phyloP scores from a whole-genome alignment of 208 protist genomes.

The Crithidia bombi region DNA sequence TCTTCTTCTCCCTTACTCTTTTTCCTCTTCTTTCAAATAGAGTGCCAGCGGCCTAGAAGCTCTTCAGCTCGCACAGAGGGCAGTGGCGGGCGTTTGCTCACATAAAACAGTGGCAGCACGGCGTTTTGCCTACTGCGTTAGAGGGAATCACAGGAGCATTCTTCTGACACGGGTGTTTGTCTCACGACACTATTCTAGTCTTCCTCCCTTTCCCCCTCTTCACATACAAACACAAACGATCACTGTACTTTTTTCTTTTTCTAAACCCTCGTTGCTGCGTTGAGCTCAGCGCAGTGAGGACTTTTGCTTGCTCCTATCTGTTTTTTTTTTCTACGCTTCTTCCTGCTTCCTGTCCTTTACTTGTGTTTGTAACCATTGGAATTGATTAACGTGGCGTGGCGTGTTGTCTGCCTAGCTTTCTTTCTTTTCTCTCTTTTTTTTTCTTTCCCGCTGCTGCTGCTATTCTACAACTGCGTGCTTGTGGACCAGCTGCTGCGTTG shows the following conservation, averaged over 20 bases:
- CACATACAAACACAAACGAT: no score
- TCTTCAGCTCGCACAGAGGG: constrained; percentile 6
- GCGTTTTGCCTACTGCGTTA: no score
- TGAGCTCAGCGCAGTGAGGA: no score
- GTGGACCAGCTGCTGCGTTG: constrained; percentile 9
- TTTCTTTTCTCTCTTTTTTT: constrained; percentile 20
- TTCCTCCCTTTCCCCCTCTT: no score
- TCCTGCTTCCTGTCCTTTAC: no score
- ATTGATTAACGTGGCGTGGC: not conserved
- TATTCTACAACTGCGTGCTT: not conserved
- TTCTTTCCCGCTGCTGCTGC: not conserved
- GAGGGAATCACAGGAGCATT: no score
- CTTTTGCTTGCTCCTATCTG: no score
- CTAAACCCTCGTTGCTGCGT: no score
- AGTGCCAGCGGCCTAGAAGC: constrained; percentile 7
- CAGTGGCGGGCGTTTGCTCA: constrained; percentile 1
- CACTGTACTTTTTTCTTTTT: constrained; percentile 5
- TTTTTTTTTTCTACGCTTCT: constrained; percentile 5
- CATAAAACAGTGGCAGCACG: no score
- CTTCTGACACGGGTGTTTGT: not conserved
- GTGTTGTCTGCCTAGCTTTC: not conserved
- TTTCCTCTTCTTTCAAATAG: constrained; percentile 10
- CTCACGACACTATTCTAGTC: not conserved
- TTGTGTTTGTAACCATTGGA: not conserved
- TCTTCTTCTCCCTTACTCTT: constrained; percentile 1